These are phyloP conservation scores for Daedaleopsis nitida DNA, from an alignment of 768 basidiomycete species.

Conservation along the genomic window DNA sequence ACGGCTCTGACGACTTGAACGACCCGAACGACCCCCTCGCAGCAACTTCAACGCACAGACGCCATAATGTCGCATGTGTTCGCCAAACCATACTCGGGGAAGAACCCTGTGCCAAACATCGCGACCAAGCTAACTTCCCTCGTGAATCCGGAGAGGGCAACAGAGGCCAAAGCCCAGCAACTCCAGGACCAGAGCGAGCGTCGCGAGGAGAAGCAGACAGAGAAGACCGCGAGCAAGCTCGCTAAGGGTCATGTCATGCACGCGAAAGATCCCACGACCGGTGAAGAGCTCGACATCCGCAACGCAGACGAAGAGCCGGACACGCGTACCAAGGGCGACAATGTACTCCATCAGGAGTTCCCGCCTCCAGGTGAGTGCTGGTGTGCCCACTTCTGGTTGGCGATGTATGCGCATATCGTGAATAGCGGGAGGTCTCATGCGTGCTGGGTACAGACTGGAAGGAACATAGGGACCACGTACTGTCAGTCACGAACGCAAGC, in stretches of 20 bases:
- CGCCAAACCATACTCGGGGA: slow-evolving; percentile 34
- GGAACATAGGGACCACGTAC: slow-evolving; percentile 24
- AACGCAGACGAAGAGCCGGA: slow-evolving; percentile 40
- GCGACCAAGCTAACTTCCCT: slow-evolving; percentile 33
- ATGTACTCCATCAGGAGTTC: slow-evolving; percentile 31
- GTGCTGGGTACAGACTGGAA: slow-evolving; percentile 26
- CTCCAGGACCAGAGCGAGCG: slow-evolving; percentile 26
- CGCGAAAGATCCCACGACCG: slow-evolving; percentile 53
- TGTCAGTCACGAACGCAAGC: slow-evolving; percentile 19
- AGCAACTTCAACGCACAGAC: neutral
- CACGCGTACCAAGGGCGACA: slow-evolving; percentile 26
- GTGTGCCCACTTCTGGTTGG: neutral
- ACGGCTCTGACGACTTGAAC: neutral
- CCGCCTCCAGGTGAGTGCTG: slow-evolving; percentile 31
- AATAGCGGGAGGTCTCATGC: neutral
- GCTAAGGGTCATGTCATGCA: slow-evolving; percentile 33
- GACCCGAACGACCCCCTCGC: neutral
- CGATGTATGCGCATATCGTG: neutral
- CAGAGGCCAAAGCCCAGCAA: slow-evolving; percentile 33
- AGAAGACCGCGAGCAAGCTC: slow-evolving; percentile 27
- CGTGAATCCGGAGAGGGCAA: slow-evolving; percentile 31
- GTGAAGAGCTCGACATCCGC: slow-evolving; percentile 48
- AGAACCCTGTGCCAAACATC: slow-evolving; percentile 35
- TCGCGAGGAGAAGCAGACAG: slow-evolving; percentile 29
- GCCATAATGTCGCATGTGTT: slow-evolving; percentile 30